phyloP scores from a whole-genome alignment of 345 rosid species.

The Syzygium grande region DNA sequence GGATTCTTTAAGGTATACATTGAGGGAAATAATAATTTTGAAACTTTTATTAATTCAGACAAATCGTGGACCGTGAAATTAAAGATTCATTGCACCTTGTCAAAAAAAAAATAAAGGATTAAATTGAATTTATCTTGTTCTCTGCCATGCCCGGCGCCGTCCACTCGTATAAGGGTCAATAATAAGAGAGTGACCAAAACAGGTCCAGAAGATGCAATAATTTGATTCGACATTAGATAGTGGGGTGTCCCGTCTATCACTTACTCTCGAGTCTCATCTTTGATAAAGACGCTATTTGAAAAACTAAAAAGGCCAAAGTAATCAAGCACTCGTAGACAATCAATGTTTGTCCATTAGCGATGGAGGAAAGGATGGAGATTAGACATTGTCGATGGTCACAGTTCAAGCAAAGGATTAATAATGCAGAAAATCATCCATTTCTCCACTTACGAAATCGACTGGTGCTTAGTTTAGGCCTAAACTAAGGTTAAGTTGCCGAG shows the following conservation, averaged over 20 bases:
- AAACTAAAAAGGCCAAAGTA: neutral
- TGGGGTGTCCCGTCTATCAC: too few species aligned
- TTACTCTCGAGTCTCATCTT: too few species aligned
- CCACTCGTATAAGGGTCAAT: too few species aligned
- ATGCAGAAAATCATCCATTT: neutral
- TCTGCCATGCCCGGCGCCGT: neutral
- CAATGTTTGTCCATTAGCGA: neutral
- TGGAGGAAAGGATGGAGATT: neutral
- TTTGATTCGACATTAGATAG: too few species aligned
- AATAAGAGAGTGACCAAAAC: too few species aligned
- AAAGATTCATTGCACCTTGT: too few species aligned
- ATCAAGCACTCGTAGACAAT: neutral
- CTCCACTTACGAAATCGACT: too few species aligned
- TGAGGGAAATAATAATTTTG: too few species aligned
- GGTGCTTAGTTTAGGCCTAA: neutral
- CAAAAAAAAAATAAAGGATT: too few species aligned
- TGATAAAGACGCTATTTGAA: neutral
- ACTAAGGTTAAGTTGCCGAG: neutral
- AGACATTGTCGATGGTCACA: neutral
- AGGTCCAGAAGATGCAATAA: too few species aligned
- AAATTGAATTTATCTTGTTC: too few species aligned
- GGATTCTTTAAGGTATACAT: neutral
- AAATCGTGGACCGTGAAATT: neutral
- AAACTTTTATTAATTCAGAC: too few species aligned
- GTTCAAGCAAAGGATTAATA: neutral